Conservation (phyloP, 805 yeast genomes). For the Candida stauntonica region DNA sequence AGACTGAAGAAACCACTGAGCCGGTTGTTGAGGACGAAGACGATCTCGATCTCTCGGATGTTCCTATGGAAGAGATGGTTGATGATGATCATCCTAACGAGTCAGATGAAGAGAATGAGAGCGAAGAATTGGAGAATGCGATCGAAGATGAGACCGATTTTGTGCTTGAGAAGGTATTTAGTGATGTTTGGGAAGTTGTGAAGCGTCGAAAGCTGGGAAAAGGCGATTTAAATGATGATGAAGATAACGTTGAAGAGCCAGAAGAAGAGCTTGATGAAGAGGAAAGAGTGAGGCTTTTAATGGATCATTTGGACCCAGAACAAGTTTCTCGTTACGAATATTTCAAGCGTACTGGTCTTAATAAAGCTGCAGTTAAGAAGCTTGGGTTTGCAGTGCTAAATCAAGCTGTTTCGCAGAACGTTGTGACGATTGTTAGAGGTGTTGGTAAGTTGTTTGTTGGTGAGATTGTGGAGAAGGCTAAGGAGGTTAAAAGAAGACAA, state of each 20-base stretch:
- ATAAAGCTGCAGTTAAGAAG: constrained; percentile 72
- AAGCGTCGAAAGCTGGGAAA: neutral
- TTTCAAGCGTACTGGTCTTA: constrained; percentile 72
- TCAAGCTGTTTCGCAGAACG: constrained; percentile 73
- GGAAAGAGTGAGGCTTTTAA: constrained; percentile 56
- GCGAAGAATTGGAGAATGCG: constrained; percentile 17
- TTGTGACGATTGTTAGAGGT: constrained; percentile 80
- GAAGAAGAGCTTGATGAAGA: constrained; percentile 41
- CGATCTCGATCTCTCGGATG: constrained; percentile 27
- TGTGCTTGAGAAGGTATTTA: constrained; percentile 16
- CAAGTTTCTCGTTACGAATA: constrained; percentile 87
- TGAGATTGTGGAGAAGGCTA: constrained; percentile 79
- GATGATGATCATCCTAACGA: constrained; percentile 8
- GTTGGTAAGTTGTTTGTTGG: constrained; percentile 87
- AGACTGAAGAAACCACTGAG: neutral
- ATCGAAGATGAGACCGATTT: constrained; percentile 22
- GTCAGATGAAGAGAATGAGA: constrained; percentile 17
- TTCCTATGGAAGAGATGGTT: constrained; percentile 28
- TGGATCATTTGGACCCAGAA: constrained; percentile 70
- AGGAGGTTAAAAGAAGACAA: constrained; percentile 60
- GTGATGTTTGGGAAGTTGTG: constrained; percentile 6
- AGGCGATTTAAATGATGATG: constrained; percentile 13
- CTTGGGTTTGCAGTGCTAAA: constrained; percentile 74
- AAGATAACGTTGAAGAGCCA: constrained; percentile 21
- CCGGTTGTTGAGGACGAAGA: constrained; percentile 10